phyloP scores from a whole-genome alignment of 176 grass and related monocot genomes.

The Oryza australiensis region DNA sequence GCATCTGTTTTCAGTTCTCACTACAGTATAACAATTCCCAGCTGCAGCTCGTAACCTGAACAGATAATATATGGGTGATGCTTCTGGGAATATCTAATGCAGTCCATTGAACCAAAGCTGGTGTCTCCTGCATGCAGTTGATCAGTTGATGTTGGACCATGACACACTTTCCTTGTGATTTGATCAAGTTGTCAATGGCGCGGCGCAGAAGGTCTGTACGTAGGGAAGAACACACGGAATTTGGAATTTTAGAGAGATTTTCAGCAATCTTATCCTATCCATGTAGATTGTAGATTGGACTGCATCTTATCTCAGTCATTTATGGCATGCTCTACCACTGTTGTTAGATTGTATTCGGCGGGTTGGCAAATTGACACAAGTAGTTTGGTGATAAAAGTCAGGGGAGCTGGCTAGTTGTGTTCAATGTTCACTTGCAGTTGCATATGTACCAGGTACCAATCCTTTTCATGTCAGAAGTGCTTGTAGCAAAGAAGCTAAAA shows the following conservation, averaged over 20 bases:
- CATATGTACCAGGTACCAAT: background rate
- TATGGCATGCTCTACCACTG: background rate
- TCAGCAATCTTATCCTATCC: conserved; percentile 4
- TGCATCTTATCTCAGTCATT: background rate
- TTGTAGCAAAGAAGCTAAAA: background rate
- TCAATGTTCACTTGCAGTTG: background rate
- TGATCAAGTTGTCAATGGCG: conserved; percentile 6
- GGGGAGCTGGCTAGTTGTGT: background rate
- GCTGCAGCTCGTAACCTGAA: background rate
- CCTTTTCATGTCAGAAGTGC: background rate
- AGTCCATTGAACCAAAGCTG: conserved; percentile 1
- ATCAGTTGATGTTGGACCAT: background rate
- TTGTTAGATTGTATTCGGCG: background rate
- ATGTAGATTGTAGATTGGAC: background rate
- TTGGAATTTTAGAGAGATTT: conserved; percentile 21
- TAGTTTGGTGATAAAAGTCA: background rate
- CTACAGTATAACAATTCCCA: background rate
- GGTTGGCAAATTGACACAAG: conserved; percentile 2
- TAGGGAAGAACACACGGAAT: background rate
- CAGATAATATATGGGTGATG: background rate
- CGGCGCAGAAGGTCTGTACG: background rate
- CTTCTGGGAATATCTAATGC: background rate
- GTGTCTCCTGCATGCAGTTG: background rate
- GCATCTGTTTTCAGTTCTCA: background rate
- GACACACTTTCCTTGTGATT: background rate